Conservation (phyloP, 2,329 filamentous ascomycete genomes). For the Diplodia seriata region DNA sequence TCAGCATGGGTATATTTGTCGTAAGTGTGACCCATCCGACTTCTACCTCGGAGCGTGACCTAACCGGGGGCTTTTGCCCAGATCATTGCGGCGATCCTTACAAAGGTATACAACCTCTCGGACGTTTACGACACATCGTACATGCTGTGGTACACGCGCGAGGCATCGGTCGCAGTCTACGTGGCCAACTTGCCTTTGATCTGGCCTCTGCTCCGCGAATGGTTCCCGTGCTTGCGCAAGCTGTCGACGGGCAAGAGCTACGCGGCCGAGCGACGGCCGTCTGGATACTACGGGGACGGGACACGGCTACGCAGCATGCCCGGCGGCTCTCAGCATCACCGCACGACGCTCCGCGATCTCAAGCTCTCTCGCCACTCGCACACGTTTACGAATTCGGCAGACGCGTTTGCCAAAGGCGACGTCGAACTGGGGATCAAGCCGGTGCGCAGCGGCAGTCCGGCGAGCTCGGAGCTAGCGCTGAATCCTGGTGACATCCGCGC, state of each 20-base stretch:
- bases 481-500: slow-evolving; percentile 21
- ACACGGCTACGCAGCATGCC: slow-evolving; percentile 11
- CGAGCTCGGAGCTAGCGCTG: slow-evolving; percentile 21
- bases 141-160: slow-evolving; percentile 61
- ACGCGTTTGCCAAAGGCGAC: slow-evolving; percentile 13
- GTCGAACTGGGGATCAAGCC: slow-evolving; percentile 15
- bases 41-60: background rate
- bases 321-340: background rate
- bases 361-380: background rate
- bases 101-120: slow-evolving; percentile 57
- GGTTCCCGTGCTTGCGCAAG: slow-evolving; percentile 46
- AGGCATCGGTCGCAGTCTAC: slow-evolving; percentile 60
- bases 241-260: slow-evolving; percentile 16
- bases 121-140: slow-evolving; percentile 44
- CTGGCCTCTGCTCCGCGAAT: slow-evolving; percentile 59
- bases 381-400: background rate
- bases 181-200: slow-evolving; percentile 62
- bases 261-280: background rate
- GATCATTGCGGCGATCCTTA: slow-evolving; percentile 55
- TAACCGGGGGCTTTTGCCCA: slow-evolving; percentile 25
- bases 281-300: background rate
- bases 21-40: slow-evolving; percentile 55
- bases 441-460: slow-evolving; percentile 17
- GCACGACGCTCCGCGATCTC: background rate
- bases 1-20: slow-evolving; percentile 60